These are phyloP conservation scores for Neurospora sp. DNA, from an alignment of 495 filamentous ascomycete genomes.

Conservation along the genomic window DNA sequence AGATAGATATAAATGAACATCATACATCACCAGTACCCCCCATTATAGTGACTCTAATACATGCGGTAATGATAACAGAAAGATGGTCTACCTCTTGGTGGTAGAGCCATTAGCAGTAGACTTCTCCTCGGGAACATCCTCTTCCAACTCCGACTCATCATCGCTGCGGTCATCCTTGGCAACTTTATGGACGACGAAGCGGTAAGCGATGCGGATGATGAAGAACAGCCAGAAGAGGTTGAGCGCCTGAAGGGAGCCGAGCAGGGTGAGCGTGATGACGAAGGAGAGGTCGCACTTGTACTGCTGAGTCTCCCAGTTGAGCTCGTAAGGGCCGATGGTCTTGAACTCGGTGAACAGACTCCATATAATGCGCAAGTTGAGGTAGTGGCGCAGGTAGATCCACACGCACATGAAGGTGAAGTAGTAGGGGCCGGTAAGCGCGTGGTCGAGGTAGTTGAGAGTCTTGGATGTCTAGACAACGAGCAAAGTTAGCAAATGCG, in stretches of 20 bases:
- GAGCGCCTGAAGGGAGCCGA: constrained; percentile 65
- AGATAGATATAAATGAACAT: not conserved
- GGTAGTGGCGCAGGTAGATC: constrained; percentile 86
- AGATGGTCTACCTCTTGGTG: not conserved
- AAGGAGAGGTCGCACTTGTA: constrained; percentile 77
- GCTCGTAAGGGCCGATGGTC: constrained; percentile 76
- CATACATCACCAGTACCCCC: not conserved
- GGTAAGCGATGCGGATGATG: constrained; percentile 63
- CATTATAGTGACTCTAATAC: not conserved
- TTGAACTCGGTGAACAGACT: constrained; percentile 80
- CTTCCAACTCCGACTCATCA: constrained; percentile 36
- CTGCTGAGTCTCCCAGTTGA: constrained; percentile 75
- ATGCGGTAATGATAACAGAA: not conserved
- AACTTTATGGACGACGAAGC: constrained; percentile 37
- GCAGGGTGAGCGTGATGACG: constrained; percentile 57
- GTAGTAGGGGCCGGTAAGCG: constrained; percentile 73
- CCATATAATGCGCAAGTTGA: constrained; percentile 82
- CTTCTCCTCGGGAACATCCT: not conserved
- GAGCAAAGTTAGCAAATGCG: constrained; percentile 2
- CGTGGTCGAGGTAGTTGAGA: constrained; percentile 81
- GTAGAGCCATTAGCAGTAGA: not conserved
- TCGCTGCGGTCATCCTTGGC: constrained; percentile 46
- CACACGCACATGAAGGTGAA: constrained; percentile 71
- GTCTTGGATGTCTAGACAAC: constrained; percentile 71
- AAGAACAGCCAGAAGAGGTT: constrained; percentile 85